Evolutionary conservation across 495 filamentous ascomycete species (phyloP).

Genomic region (Lepraria neglecta): DNA sequence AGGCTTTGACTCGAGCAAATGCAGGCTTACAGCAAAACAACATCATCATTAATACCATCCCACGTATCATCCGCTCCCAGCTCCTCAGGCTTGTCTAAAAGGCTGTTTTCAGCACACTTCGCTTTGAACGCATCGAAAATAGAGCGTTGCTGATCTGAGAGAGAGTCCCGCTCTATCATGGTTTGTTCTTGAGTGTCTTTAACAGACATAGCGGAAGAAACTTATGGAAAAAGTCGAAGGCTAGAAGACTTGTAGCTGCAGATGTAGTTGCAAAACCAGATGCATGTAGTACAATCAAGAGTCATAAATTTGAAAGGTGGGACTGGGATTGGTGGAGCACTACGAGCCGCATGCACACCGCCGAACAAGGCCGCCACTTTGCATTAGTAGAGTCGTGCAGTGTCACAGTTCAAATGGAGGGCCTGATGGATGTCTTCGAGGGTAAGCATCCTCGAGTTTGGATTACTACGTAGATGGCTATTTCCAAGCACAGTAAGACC

Average conservation of each 20-base stretch:
- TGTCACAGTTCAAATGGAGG: not conserved
- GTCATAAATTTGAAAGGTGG: not conserved
- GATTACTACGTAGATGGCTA: not conserved
- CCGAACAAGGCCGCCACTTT: not conserved
- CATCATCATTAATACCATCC: slow-evolving; percentile 14
- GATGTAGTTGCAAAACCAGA: not conserved
- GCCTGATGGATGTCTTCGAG: not conserved
- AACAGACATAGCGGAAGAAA: not conserved
- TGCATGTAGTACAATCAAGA: not conserved
- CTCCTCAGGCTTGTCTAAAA: not conserved
- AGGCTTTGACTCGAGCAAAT: not conserved
- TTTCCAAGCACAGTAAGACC: not conserved
- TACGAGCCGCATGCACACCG: slow-evolving; percentile 1
- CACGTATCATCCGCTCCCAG: not conserved
- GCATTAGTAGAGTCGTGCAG: not conserved
- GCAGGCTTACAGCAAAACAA: slow-evolving; percentile 9
- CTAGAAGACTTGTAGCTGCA: no score
- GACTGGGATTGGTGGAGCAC: not conserved
- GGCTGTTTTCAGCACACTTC: not conserved
- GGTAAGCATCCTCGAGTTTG: not conserved
- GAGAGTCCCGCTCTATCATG: not conserved
- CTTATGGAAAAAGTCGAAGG: no score
- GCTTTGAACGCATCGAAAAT: slow-evolving; percentile 4
- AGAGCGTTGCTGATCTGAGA: not conserved
- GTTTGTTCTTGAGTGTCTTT: not conserved